These are phyloP conservation scores for Ophiostoma ips DNA, from an alignment of 2,329 filamentous ascomycete genomes.

Conservation along the genomic window DNA sequence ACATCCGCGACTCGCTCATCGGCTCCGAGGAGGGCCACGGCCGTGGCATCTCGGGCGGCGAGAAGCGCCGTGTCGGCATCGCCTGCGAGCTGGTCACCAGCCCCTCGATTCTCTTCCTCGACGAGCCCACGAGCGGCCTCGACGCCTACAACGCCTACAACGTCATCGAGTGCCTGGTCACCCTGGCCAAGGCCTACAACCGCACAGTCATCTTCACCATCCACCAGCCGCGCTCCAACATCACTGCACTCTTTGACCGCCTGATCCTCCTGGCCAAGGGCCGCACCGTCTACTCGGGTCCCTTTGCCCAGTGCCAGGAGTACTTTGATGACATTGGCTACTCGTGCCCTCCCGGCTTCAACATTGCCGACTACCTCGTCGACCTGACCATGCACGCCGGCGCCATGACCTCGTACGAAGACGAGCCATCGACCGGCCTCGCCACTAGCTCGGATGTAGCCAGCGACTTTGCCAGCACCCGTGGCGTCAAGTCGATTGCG, in stretches of 20 bases:
- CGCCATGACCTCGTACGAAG: constrained; percentile 43
- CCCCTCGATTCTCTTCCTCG: constrained; percentile 90
- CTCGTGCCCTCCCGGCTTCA: constrained; percentile 88
- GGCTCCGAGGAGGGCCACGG: constrained; percentile 91
- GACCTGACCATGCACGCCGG: constrained; percentile 95
- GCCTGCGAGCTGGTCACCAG: constrained; percentile 96
- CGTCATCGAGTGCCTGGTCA: constrained; percentile 90
- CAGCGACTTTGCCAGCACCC: constrained; percentile 66
- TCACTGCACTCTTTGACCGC: constrained; percentile 90
- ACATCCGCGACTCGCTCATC: constrained; percentile 89
- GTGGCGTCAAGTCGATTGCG: constrained; percentile 78
- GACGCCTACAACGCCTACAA: constrained; percentile 98
- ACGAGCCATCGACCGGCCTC: constrained; percentile 20
- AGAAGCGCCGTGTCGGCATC: constrained; percentile 91
- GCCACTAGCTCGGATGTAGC: constrained; percentile 38
- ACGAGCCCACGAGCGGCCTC: constrained; percentile 90
- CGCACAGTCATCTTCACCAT: constrained; percentile 97
- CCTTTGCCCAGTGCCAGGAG: constrained; percentile 72
- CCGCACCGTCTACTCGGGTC: constrained; percentile 83
- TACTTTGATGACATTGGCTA: constrained; percentile 93
- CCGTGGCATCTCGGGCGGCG: constrained; percentile 89
- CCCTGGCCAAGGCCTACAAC: constrained; percentile 89
- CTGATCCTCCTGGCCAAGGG: constrained; percentile 84
- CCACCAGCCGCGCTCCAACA: constrained; percentile 94
- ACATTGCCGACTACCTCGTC: constrained; percentile 95